Evolutionary conservation across 495 filamentous ascomycete species (phyloP).

Genomic region (Astrothelium subdiscretum): DNA sequence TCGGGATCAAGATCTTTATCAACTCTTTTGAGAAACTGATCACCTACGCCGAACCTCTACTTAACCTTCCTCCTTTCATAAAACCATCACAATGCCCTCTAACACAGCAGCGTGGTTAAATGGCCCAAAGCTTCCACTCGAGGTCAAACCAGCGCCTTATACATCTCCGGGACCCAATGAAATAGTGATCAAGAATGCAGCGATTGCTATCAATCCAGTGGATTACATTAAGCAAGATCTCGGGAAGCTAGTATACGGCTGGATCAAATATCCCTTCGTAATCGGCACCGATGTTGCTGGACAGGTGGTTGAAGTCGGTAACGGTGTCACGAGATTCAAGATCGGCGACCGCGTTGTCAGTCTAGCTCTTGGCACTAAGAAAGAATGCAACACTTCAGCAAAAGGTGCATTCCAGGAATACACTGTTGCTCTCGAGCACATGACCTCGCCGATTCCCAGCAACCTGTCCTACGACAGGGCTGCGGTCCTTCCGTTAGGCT

Average conservation of each 20-base stretch:
- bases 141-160: slow-evolving; percentile 23
- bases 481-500: slow-evolving; percentile 35
- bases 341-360: slow-evolving; percentile 36
- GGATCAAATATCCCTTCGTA: slow-evolving; percentile 35
- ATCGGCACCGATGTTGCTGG: slow-evolving; percentile 47
- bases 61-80: background rate
- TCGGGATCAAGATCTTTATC: no score
- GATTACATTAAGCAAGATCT: slow-evolving; percentile 36
- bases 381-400: background rate
- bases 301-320: slow-evolving; percentile 37
- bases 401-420: slow-evolving; percentile 12
- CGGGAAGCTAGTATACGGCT: slow-evolving; percentile 16
- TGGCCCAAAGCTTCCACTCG: slow-evolving; percentile 14
- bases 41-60: background rate
- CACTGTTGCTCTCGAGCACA: slow-evolving; percentile 5
- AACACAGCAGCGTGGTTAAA: slow-evolving; percentile 8
- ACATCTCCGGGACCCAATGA: slow-evolving; percentile 25
- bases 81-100: background rate
- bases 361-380: background rate
- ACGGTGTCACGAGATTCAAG: slow-evolving; percentile 33
- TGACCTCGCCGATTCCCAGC: slow-evolving; percentile 31
- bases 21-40: background rate
- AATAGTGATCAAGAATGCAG: slow-evolving; percentile 29
- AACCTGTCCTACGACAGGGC: slow-evolving; percentile 32
- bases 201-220: slow-evolving; percentile 35